phyloP scores from a whole-genome alignment of 768 basidiomycete species.

The Tulasnella sp. region DNA sequence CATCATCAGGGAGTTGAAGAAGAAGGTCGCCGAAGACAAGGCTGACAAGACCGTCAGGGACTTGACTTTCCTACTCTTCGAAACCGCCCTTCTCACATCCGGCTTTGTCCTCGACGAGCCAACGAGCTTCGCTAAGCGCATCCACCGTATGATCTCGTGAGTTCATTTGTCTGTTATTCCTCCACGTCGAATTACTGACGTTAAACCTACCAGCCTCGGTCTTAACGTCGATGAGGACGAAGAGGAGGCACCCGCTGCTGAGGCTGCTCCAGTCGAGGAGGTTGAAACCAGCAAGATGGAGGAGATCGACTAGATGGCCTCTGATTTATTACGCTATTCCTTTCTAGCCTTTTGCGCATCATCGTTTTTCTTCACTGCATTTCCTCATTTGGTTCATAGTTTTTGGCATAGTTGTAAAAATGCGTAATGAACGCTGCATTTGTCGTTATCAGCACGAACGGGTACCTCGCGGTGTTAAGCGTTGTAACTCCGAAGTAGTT shows the following conservation, averaged over 20 bases:
- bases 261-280: conserved; percentile 30
- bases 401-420: conserved; percentile 3
- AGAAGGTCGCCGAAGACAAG: conserved; percentile 93
- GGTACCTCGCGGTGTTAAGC: no score
- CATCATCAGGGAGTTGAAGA: conserved; percentile 92
- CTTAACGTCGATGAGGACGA: conserved; percentile 80
- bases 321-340: background rate
- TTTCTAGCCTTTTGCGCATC: background rate
- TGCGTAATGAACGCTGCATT: conserved; percentile 11
- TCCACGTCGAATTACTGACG: no score
- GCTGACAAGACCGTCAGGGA: conserved; percentile 97
- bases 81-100: conserved; percentile 90
- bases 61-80: conserved; percentile 89
- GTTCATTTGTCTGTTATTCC: no score
- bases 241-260: conserved; percentile 32
- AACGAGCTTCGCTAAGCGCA: conserved; percentile 86
- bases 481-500: no score
- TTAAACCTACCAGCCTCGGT: no score
- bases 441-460: no score
- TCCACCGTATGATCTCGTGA: conserved; percentile 97
- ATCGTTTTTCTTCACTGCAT: conserved; percentile 2
- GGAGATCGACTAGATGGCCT: conserved; percentile 47
- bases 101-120: conserved; percentile 96
- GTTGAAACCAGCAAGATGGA: conserved; percentile 77
- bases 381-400: background rate